phyloP scores from a whole-genome alignment of 2,329 filamentous ascomycete genomes.

The Xylaria sp. region DNA sequence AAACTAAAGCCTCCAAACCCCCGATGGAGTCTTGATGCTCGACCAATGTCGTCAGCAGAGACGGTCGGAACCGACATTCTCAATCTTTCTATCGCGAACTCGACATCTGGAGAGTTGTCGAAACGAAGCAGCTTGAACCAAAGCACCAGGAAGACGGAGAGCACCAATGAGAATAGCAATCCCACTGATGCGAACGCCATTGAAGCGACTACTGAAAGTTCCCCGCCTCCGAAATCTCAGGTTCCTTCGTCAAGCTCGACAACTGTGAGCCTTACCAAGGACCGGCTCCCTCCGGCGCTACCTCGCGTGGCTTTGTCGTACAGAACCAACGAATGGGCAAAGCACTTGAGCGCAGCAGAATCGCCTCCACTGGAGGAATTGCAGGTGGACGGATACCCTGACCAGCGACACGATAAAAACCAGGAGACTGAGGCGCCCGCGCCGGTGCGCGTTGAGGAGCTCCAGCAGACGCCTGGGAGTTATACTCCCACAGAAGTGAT shows the following conservation, averaged over 20 bases:
- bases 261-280: slow-evolving; percentile 62
- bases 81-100: slow-evolving; percentile 34
- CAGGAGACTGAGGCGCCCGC: slow-evolving; percentile 61
- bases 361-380: slow-evolving; percentile 72
- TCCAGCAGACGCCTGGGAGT: slow-evolving; percentile 70
- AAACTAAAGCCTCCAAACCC: slow-evolving; percentile 28
- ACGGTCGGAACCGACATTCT: slow-evolving; percentile 46
- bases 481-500: slow-evolving; percentile 56
- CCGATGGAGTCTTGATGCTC: slow-evolving; percentile 18
- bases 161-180: slow-evolving; percentile 32
- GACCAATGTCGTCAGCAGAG: slow-evolving; percentile 44
- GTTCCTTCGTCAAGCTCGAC: slow-evolving; percentile 50
- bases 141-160: slow-evolving; percentile 34
- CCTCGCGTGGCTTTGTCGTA: slow-evolving; percentile 84
- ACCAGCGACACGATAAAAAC: slow-evolving; percentile 42
- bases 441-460: slow-evolving; percentile 71
- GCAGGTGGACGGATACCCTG: slow-evolving; percentile 57
- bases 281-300: slow-evolving; percentile 73
- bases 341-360: slow-evolving; percentile 84
- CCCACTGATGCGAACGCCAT: slow-evolving; percentile 31
- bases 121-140: slow-evolving; percentile 41
- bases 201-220: slow-evolving; percentile 38
- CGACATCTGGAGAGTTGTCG: slow-evolving; percentile 34
- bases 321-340: slow-evolving; percentile 95
- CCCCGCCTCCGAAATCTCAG: slow-evolving; percentile 42